Conservation (phyloP, 768 basidiomycete genomes). For the Udeniomyces megalosporus region DNA sequence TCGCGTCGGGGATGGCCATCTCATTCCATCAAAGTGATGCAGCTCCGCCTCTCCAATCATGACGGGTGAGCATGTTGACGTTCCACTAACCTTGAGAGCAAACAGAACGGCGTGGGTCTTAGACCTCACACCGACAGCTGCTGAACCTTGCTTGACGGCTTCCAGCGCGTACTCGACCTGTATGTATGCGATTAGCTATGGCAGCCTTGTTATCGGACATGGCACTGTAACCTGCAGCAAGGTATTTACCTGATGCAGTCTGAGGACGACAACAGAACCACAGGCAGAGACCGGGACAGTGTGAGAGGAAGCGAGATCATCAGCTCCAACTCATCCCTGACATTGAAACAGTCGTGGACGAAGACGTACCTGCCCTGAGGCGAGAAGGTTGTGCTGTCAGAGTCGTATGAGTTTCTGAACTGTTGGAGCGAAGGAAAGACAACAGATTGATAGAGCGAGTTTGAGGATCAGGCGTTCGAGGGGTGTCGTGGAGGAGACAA, state of each 20-base stretch:
- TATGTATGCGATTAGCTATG: constrained; percentile 13
- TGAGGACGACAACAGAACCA: constrained; percentile 70
- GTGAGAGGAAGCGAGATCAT: background rate
- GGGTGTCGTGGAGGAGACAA: constrained; percentile 2
- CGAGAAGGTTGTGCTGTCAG: constrained; percentile 61
- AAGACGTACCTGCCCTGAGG: constrained; percentile 41
- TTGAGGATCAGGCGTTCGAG: no score
- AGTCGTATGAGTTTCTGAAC: constrained; percentile 84
- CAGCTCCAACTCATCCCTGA: background rate
- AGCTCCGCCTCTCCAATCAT: no score
- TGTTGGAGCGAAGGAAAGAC: background rate
- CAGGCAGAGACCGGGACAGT: no score
- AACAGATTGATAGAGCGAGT: no score
- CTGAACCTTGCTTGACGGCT: constrained; percentile 98
- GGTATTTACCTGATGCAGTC: constrained; percentile 44
- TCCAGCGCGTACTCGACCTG: constrained; percentile 98
- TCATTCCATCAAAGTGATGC: no score
- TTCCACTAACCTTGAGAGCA: constrained; percentile 61
- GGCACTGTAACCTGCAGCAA: background rate
- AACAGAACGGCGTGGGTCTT: constrained; percentile 87
- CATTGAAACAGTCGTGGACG: constrained; percentile 20
- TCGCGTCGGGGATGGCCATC: no score
- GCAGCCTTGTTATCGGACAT: no score
- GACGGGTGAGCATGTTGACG: no score
- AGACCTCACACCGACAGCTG: constrained; percentile 89